phyloP scores from a whole-genome alignment of 768 basidiomycete species.

The Hygrocybe punicea region DNA sequence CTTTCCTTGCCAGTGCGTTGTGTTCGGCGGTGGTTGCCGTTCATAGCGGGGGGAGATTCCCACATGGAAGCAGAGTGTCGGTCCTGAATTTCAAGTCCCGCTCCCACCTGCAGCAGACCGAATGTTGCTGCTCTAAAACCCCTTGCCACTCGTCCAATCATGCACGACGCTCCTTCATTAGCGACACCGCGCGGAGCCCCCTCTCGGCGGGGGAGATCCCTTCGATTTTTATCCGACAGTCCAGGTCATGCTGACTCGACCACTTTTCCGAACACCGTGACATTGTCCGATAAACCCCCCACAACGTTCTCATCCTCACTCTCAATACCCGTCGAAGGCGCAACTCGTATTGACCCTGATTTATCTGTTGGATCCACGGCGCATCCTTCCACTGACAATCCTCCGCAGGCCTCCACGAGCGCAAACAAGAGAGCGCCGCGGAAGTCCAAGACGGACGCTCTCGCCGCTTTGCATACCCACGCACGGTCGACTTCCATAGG shows the following conservation, averaged over 20 bases:
- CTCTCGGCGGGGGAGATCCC: conserved; percentile 62
- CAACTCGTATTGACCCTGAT: conserved; percentile 57
- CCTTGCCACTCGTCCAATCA: conserved; percentile 29
- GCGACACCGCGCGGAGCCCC: conserved; percentile 55
- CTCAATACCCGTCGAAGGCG: conserved; percentile 74
- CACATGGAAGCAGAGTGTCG: neutral
- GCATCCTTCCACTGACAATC: conserved; percentile 19
- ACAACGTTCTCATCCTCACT: conserved; percentile 64
- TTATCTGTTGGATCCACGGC: conserved; percentile 35
- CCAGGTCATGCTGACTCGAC: conserved; percentile 46
- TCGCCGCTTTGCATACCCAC: conserved; percentile 72
- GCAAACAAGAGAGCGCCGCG: conserved; percentile 72
- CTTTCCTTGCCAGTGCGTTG: too few relatives aligned
- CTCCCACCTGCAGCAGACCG: conserved; percentile 8
- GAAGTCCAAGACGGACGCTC: conserved; percentile 86
- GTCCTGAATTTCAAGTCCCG: conserved; percentile 1
- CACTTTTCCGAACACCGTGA: conserved; percentile 45
- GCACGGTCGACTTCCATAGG: conserved; percentile 53
- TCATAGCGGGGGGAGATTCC: neutral
- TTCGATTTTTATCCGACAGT: conserved; percentile 50
- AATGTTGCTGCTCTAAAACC: conserved; percentile 25
- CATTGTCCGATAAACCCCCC: conserved; percentile 49
- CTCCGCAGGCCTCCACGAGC: conserved; percentile 37
- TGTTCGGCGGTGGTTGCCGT: neutral
- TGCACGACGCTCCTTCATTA: conserved; percentile 47